phyloP scores from a whole-genome alignment of 495 filamentous ascomycete genomes.

The Wilcoxina mikolae region DNA sequence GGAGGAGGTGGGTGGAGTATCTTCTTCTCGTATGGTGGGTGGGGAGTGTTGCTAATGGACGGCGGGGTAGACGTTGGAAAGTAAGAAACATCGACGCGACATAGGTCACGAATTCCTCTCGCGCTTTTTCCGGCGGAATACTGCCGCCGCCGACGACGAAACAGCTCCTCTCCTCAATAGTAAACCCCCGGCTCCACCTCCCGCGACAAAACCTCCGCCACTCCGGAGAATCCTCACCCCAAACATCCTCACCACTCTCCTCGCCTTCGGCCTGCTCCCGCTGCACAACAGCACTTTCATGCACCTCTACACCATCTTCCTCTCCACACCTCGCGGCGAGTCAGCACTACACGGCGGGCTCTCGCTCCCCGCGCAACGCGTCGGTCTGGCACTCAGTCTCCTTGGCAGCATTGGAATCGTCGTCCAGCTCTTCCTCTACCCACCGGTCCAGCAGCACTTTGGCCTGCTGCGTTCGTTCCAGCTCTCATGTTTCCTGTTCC shows the following conservation, averaged over 20 bases:
- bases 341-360: constrained; percentile 55
- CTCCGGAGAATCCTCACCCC: constrained; percentile 48
- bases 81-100: constrained; percentile 34
- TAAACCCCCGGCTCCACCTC: neutral
- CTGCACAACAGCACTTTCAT: constrained; percentile 63
- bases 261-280: constrained; percentile 50
- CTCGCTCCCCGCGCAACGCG: constrained; percentile 46
- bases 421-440: constrained; percentile 56
- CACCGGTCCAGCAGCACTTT: constrained; percentile 41
- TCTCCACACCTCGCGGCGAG: constrained; percentile 48
- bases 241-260: constrained; percentile 46
- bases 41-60: constrained; percentile 8
- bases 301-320: constrained; percentile 54
- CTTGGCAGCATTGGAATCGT: constrained; percentile 55
- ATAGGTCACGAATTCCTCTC: constrained; percentile 35
- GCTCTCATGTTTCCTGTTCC: constrained; percentile 47
- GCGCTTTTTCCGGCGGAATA: constrained; percentile 23
- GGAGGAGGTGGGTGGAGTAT: constrained; percentile 37
- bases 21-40: neutral
- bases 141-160: constrained; percentile 2
- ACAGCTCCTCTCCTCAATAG: constrained; percentile 5
- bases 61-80: constrained; percentile 37
- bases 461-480: constrained; percentile 50
- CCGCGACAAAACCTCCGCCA: constrained; percentile 30
- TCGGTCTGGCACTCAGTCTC: constrained; percentile 52